Evolutionary conservation across 2,329 filamentous ascomycete species (phyloP).

Genomic region (Diaporthe destruens): DNA sequence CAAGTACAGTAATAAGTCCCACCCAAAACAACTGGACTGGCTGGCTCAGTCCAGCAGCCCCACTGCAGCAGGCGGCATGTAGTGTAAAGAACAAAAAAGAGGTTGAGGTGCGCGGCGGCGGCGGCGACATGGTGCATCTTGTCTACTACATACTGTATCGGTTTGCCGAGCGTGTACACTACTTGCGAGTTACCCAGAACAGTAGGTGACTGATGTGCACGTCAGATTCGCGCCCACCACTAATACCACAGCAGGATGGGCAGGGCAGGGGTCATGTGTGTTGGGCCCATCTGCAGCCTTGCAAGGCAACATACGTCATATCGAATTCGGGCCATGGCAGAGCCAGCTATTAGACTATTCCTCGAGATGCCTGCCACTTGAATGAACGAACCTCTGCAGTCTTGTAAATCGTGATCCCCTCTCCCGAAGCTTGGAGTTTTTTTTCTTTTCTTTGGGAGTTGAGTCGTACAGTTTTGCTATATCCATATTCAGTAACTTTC

Average conservation of each 20-base stretch:
- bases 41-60: not conserved
- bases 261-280: not conserved
- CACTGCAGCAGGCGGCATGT: not conserved
- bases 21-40: not conserved
- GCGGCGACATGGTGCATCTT: conserved; percentile 6
- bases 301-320: conserved; percentile 19
- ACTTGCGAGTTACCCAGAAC: no score
- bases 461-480: no score
- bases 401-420: not conserved
- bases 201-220: not conserved
- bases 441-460: not conserved
- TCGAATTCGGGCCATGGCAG: not conserved
- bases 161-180: not conserved
- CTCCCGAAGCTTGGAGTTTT: not conserved
- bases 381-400: not conserved
- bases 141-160: no score
- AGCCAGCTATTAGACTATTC: not conserved
- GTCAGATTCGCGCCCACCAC: not conserved
- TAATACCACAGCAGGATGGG: not conserved
- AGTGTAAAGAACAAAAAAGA: not conserved
- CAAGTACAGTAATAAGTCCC: no score
- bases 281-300: not conserved
- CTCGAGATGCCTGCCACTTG: not conserved
- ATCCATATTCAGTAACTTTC: no score
- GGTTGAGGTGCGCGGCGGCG: not conserved